Evolutionary conservation across 805 yeast genomes (phyloP).

Genomic region (Jamesozyma jinghongensis): DNA sequence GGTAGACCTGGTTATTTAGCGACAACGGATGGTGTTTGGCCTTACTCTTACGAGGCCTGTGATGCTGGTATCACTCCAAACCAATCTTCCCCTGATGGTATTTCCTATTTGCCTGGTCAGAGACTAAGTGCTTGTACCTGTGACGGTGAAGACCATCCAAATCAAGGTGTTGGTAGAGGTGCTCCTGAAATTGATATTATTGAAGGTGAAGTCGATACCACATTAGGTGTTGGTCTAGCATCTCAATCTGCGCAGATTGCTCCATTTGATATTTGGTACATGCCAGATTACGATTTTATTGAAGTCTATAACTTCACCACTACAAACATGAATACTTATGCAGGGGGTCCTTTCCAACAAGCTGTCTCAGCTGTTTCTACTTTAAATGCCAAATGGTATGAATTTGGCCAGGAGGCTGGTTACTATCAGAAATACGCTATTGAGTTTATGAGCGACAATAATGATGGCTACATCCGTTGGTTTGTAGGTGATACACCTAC

Average conservation of each 20-base stretch:
- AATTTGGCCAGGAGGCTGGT: conserved; percentile 43
- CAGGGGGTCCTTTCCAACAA: conserved; percentile 92
- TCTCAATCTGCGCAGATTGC: conserved; percentile 92
- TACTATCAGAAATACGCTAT: conserved; percentile 66
- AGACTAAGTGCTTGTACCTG: conserved; percentile 71
- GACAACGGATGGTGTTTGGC: conserved; percentile 91
- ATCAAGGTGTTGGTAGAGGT: conserved; percentile 80
- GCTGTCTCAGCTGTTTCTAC: conserved; percentile 80
- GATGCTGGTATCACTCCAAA: conserved; percentile 94
- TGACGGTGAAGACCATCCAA: conserved; percentile 78
- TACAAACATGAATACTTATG: conserved; percentile 76
- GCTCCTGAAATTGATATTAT: conserved; percentile 92
- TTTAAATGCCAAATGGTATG: conserved; percentile 76
- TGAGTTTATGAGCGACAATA: conserved; percentile 67
- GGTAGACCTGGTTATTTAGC: conserved; percentile 88
- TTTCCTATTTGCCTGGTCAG: conserved; percentile 81
- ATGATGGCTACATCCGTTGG: conserved; percentile 75
- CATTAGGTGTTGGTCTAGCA: conserved; percentile 54
- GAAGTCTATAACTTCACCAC: conserved; percentile 60
- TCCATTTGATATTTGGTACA: conserved; percentile 90
- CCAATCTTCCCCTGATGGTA: conserved; percentile 85
- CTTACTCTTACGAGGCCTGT: conserved; percentile 77
- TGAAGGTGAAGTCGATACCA: conserved; percentile 70
- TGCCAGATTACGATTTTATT: conserved; percentile 75
- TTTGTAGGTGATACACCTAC: conserved; percentile 76